Evolutionary conservation across 2,329 filamentous ascomycete species (phyloP).

Genomic region (Diaporthe sp.): DNA sequence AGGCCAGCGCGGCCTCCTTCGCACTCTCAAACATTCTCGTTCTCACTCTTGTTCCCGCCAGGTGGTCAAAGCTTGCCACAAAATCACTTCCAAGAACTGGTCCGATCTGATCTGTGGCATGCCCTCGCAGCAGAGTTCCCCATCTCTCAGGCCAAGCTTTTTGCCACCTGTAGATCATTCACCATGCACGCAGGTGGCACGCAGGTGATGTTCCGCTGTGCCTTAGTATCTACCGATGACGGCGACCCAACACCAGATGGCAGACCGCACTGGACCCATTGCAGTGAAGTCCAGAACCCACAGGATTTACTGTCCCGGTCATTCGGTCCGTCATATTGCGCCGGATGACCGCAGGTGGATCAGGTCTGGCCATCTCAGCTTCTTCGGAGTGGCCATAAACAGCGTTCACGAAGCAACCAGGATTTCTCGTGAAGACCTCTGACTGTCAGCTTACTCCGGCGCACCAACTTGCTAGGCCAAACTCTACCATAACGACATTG

Average conservation of each 20-base stretch:
- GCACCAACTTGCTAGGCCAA: slow-evolving; percentile 19
- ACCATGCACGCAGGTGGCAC: neutral
- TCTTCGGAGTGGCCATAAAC: neutral
- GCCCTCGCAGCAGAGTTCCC: neutral
- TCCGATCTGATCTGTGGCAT: slow-evolving; percentile 14
- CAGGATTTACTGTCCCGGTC: neutral
- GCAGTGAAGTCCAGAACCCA: neutral
- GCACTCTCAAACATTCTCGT: slow-evolving; percentile 19
- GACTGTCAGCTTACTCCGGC: slow-evolving; percentile 12
- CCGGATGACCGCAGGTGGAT: neutral
- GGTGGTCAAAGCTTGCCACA: slow-evolving; percentile 24
- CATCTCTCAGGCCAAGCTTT: slow-evolving; percentile 14
- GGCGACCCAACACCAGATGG: neutral
- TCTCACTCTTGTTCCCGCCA: slow-evolving; percentile 1
- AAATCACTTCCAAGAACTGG: slow-evolving; percentile 22
- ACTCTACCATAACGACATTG: slow-evolving; percentile 14
- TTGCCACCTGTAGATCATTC: slow-evolving; percentile 23
- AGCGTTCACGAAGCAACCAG: slow-evolving; percentile 2
- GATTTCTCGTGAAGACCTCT: neutral
- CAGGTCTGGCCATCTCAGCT: neutral
- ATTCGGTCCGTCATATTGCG: neutral
- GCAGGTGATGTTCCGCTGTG: neutral
- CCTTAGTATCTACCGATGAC: neutral
- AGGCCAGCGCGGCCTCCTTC: neutral
- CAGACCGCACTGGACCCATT: neutral